phyloP scores from a whole-genome alignment of 2,329 filamentous ascomycete species.

The Botryosphaeria dothidea region DNA sequence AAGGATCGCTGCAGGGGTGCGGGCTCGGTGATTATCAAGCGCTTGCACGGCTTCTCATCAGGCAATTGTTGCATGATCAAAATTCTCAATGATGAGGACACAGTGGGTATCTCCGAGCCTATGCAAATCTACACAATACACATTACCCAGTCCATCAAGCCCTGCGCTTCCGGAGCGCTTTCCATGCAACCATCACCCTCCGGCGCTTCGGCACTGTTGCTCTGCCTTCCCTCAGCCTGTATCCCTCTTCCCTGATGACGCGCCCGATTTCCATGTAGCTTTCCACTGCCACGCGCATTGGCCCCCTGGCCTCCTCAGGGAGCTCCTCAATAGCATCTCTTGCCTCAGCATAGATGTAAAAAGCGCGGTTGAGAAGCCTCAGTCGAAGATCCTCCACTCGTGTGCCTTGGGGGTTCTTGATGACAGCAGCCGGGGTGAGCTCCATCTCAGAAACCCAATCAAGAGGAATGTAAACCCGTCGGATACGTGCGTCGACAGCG shows the following conservation, averaged over 20 bases:
- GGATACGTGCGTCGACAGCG: slow-evolving; percentile 63
- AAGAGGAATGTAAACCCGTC: slow-evolving; percentile 68
- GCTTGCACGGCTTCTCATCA: neutral
- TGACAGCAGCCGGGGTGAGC: slow-evolving; percentile 55
- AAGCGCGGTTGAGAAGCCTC: slow-evolving; percentile 61
- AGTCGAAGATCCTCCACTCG: slow-evolving; percentile 54
- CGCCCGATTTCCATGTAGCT: slow-evolving; percentile 76
- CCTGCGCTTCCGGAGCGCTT: slow-evolving; percentile 43
- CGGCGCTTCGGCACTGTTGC: slow-evolving; percentile 50
- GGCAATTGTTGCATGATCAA: neutral
- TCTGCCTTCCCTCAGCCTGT: slow-evolving; percentile 33
- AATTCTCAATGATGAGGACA: neutral
- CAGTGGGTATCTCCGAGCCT: slow-evolving; percentile 4
- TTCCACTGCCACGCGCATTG: slow-evolving; percentile 69
- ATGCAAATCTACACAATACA: slow-evolving; percentile 7
- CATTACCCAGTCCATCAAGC: neutral
- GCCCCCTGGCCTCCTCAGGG: slow-evolving; percentile 60
- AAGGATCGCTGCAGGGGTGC: slow-evolving; percentile 7
- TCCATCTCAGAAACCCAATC: slow-evolving; percentile 63
- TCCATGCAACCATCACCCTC: slow-evolving; percentile 61
- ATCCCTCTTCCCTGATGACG: slow-evolving; percentile 49
- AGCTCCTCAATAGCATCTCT: slow-evolving; percentile 61
- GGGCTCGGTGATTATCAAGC: neutral
- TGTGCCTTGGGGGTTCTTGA: slow-evolving; percentile 51
- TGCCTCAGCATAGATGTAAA: slow-evolving; percentile 59